Percentiles rank a stretch among this genome's conserved stretches.
phyloP scores from a whole-genome alignment of 805 yeast species.

The Tetrapisispora pingtungensis region DNA sequence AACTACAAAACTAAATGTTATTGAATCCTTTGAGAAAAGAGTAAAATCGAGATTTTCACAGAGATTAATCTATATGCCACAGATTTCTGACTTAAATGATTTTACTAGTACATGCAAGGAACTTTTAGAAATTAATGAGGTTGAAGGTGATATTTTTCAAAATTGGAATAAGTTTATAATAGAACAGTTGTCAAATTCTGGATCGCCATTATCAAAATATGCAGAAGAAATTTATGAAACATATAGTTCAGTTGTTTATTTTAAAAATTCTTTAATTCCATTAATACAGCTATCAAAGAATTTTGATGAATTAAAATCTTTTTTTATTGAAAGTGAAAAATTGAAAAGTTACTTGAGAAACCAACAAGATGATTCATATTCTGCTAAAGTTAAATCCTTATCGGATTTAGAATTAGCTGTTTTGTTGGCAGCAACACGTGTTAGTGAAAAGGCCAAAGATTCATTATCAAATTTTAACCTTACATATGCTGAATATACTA shows the following conservation, averaged over 20 bases:
- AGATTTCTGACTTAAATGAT: constrained; percentile 37
- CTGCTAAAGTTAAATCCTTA: constrained; percentile 30
- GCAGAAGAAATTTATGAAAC: constrained; percentile 46
- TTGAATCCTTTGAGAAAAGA: constrained; percentile 81
- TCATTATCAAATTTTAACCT: constrained; percentile 64
- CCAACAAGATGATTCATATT: constrained; percentile 19
- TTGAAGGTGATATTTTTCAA: constrained; percentile 12
- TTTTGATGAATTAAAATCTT: constrained; percentile 21
- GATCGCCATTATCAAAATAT: constrained; percentile 29
- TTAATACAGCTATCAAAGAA: constrained; percentile 30
- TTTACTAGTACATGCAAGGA: constrained; percentile 41
- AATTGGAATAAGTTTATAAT: constrained; percentile 39
- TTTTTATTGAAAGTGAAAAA: constrained; percentile 8
- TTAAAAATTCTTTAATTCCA: constrained; percentile 37
- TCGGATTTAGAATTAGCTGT: constrained; percentile 66
- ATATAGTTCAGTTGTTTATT: constrained; percentile 44
- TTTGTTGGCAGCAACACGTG: constrained; percentile 67
- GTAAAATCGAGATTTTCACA: constrained; percentile 87
- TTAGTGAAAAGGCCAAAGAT: constrained; percentile 46
- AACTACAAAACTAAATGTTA: constrained; percentile 61
- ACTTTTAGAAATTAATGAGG: constrained; percentile 25
- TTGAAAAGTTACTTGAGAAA: constrained; percentile 24
- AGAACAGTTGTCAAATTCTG: constrained; percentile 17
- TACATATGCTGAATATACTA: constrained; percentile 65
- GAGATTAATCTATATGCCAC: constrained; percentile 51